phyloP scores from a whole-genome alignment of 2,329 filamentous ascomycete species.

The Scedosporium minutisporum region DNA sequence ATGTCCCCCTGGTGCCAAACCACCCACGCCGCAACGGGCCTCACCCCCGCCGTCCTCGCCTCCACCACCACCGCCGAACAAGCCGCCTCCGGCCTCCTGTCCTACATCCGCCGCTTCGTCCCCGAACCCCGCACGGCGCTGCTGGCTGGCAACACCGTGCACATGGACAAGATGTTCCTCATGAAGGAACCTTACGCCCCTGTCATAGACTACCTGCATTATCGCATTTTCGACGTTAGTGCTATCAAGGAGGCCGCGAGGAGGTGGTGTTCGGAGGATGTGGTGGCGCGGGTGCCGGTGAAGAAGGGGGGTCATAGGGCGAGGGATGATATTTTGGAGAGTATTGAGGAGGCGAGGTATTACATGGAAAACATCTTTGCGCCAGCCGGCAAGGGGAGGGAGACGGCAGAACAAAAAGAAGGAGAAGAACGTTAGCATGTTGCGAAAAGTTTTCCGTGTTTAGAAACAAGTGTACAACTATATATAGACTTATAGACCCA shows the following conservation, averaged over 20 bases:
- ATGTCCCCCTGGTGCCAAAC: constrained; percentile 87
- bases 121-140: constrained; percentile 58
- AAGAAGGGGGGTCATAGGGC: constrained; percentile 78
- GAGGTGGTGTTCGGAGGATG: constrained; percentile 62
- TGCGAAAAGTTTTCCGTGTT: neutral
- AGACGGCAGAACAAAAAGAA: neutral
- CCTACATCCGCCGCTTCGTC: constrained; percentile 66
- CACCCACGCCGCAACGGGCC: constrained; percentile 71
- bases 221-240: constrained; percentile 88
- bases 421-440: neutral
- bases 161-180: constrained; percentile 80
- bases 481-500: too few relatives aligned
- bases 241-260: constrained; percentile 81
- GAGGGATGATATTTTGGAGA: constrained; percentile 83
- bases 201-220: constrained; percentile 70
- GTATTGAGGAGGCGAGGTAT: constrained; percentile 81
- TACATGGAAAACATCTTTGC: constrained; percentile 65
- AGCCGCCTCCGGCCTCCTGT: constrained; percentile 63
- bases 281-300: constrained; percentile 52
- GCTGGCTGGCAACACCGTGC: constrained; percentile 86
- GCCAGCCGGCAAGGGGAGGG: constrained; percentile 3
- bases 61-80: constrained; percentile 63
- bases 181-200: constrained; percentile 61
- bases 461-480: neutral
- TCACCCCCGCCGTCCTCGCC: constrained; percentile 65